Evolutionary conservation across 345 rosid genomes (phyloP).

Genomic region (Citrus medica): DNA sequence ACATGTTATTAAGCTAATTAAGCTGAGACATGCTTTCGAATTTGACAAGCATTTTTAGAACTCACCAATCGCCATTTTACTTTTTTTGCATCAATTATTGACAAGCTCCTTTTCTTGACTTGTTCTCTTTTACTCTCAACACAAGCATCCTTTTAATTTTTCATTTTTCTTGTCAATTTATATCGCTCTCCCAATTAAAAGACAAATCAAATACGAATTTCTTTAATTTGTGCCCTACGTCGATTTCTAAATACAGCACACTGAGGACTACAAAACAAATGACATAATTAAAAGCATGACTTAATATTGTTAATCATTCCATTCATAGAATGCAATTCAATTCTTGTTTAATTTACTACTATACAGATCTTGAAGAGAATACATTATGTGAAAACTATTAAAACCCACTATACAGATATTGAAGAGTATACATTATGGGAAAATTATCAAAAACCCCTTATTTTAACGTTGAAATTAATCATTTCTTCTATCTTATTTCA

Average conservation of each 20-base stretch:
- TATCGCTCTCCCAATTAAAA: neutral
- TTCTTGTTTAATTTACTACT: no score
- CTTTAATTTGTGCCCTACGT: neutral
- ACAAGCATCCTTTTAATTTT: neutral
- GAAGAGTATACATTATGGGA: no score
- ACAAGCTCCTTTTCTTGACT: neutral
- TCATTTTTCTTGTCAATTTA: no score
- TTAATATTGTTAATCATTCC: no score
- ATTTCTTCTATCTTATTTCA: no score
- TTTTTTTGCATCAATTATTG: neutral
- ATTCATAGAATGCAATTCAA: no score
- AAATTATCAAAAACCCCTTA: no score
- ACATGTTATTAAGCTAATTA: neutral
- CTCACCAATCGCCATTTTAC: neutral
- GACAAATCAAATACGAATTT: neutral
- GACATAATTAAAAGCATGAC: neutral
- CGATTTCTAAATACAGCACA: neutral
- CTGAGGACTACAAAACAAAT: neutral
- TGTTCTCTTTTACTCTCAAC: neutral
- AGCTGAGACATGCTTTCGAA: neutral
- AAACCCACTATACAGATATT: no score
- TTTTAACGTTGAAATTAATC: no score
- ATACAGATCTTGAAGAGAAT: no score
- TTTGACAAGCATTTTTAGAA: neutral
- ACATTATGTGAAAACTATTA: no score